Conservation (phyloP, 495 filamentous ascomycete species). For the Penicillium bovifimosum region DNA sequence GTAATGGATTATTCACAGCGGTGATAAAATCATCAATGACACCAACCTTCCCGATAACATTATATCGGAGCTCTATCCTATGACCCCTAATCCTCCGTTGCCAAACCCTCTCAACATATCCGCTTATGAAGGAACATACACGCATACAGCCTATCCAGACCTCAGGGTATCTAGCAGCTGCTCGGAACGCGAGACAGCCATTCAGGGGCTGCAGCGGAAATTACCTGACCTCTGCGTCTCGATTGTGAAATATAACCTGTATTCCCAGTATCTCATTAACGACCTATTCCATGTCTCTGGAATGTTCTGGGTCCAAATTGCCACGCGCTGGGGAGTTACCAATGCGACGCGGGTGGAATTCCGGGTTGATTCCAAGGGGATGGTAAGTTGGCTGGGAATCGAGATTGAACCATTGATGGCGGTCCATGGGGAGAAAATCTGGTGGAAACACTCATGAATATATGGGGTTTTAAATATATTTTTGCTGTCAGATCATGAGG, state of each 20-base stretch:
- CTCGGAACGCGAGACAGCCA: background rate
- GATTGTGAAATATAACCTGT: background rate
- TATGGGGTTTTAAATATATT: no score
- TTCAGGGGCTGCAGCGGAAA: background rate
- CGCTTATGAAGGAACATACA: conserved; percentile 6
- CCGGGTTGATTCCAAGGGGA: background rate
- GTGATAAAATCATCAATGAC: conserved; percentile 5
- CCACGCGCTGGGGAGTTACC: background rate
- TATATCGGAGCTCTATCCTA: conserved; percentile 6
- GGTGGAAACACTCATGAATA: background rate
- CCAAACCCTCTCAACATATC: conserved; percentile 5
- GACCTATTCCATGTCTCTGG: conserved; percentile 5
- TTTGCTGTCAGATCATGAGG: no score
- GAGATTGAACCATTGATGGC: background rate
- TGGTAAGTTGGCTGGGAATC: background rate
- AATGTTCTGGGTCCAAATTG: conserved; percentile 3
- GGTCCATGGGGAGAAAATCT: background rate
- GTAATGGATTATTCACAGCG: background rate
- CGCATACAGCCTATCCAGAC: conserved; percentile 7
- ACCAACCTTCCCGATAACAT: conserved; percentile 4
- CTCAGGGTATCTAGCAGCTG: conserved; percentile 1
- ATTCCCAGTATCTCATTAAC: background rate
- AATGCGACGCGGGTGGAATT: background rate
- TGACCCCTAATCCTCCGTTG: conserved; percentile 3
- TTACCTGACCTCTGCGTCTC: background rate